Evolutionary conservation across 1,139 yeast species (phyloP).

Genomic region (Kluyveromyces marxianus): DNA sequence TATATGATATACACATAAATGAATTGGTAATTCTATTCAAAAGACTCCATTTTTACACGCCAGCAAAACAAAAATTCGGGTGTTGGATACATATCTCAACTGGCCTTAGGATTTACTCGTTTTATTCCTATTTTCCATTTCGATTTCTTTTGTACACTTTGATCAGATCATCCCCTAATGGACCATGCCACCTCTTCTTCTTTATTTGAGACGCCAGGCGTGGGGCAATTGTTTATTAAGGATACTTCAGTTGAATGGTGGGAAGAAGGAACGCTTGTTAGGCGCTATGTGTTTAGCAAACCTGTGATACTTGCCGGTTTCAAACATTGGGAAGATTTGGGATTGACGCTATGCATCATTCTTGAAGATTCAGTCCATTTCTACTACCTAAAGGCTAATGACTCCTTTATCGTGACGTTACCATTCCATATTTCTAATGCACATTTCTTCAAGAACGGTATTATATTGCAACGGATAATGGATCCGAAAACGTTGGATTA

Average conservation of each 20-base stretch:
- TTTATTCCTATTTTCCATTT: no score
- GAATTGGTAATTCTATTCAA: no score
- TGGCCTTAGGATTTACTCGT: no score
- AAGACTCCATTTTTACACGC: no score
- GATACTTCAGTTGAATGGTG: conserved; percentile 22
- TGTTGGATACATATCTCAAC: no score
- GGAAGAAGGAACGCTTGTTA: conserved; percentile 16
- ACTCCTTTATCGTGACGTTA: conserved; percentile 20
- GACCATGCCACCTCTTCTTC: not conserved
- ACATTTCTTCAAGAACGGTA: conserved; percentile 27
- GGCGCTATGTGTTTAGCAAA: conserved; percentile 18
- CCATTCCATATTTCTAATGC: conserved; percentile 27
- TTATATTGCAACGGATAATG: conserved; percentile 21
- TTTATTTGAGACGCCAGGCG: conserved; percentile 1
- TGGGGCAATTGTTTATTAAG: conserved; percentile 23
- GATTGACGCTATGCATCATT: conserved; percentile 23
- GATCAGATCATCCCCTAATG: not conserved
- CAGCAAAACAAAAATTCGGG: no score
- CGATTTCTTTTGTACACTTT: no score
- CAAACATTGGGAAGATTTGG: conserved; percentile 22
- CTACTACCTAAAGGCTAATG: conserved; percentile 20
- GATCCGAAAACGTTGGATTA: conserved; percentile 3
- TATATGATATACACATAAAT: no score
- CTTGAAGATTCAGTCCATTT: conserved; percentile 24
- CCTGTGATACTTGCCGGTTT: conserved; percentile 25